Percentiles rank a stretch among this genome's conserved stretches.
phyloP scores from a whole-genome alignment of 164 flowering plant genomes.

The Stephania cephalantha region DNA sequence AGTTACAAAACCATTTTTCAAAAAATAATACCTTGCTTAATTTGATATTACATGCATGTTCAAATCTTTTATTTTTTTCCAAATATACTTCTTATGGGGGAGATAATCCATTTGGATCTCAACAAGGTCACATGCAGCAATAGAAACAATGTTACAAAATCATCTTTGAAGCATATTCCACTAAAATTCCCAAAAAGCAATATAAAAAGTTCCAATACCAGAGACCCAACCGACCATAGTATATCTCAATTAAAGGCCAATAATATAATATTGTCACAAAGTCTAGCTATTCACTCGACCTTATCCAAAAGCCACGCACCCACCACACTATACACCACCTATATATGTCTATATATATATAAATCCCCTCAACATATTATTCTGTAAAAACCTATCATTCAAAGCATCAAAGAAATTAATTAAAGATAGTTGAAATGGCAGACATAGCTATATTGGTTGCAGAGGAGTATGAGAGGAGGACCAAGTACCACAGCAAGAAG shows the following conservation, averaged over 20 bases:
- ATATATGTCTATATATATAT: not conserved
- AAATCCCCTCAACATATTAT: not conserved
- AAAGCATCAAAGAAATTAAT: not conserved
- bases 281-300: not conserved
- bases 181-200: not conserved
- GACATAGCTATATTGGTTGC: constrained; percentile 70
- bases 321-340: not conserved
- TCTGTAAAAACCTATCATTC: not conserved
- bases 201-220: not conserved
- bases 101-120: too few relatives aligned
- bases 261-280: not conserved
- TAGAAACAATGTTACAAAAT: too few relatives aligned
- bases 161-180: not conserved
- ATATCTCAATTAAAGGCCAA: not conserved
- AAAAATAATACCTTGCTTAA: too few relatives aligned
- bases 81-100: too few relatives aligned
- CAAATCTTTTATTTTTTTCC: too few relatives aligned
- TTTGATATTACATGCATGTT: too few relatives aligned
- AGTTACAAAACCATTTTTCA: too few relatives aligned
- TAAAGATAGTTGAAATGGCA: constrained; percentile 33
- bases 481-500: constrained; percentile 19
- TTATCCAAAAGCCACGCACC: not conserved
- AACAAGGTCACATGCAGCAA: too few relatives aligned
- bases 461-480: constrained; percentile 72
- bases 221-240: not conserved